Conservation (phyloP, 768 basidiomycete genomes). For the Termitomyces sp. region DNA sequence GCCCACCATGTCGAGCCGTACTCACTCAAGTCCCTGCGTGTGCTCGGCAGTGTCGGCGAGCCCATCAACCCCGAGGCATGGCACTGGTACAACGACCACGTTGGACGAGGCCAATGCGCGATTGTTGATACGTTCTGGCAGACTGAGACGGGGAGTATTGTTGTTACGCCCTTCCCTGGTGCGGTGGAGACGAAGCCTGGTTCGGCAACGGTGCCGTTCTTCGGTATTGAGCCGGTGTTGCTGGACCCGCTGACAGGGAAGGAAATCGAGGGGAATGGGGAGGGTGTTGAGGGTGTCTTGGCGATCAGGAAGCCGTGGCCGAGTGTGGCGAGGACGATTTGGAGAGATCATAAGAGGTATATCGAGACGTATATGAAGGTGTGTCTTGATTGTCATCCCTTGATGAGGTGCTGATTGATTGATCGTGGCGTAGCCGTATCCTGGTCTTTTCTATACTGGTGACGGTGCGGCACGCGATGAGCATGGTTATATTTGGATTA, state of each 20-base stretch:
- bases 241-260: constrained; percentile 80
- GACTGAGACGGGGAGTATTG: constrained; percentile 97
- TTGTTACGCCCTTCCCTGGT: constrained; percentile 93
- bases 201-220: constrained; percentile 96
- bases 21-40: constrained; percentile 79
- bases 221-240: constrained; percentile 87
- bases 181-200: constrained; percentile 96
- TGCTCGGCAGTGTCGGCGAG: constrained; percentile 93
- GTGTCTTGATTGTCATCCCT: not conserved
- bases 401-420: not conserved
- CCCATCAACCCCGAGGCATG: constrained; percentile 99
- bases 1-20: constrained; percentile 79
- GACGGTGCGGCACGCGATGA: constrained; percentile 94
- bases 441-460: constrained; percentile 94
- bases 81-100: constrained; percentile 98
- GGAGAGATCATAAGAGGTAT: constrained; percentile 84
- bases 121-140: constrained; percentile 97
- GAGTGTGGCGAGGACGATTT: constrained; percentile 90
- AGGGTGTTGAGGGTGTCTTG: constrained; percentile 91
- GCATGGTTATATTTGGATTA: constrained; percentile 99
- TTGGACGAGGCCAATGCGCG: constrained; percentile 84
- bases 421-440: constrained; percentile 54
- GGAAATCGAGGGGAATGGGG: constrained; percentile 74
- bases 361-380: constrained; percentile 50
- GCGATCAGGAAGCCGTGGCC: constrained; percentile 90